Percentiles rank a stretch among this genome's conserved stretches.
phyloP scores from a whole-genome alignment of 345 rosid species.

The Hibiscus trionum region DNA sequence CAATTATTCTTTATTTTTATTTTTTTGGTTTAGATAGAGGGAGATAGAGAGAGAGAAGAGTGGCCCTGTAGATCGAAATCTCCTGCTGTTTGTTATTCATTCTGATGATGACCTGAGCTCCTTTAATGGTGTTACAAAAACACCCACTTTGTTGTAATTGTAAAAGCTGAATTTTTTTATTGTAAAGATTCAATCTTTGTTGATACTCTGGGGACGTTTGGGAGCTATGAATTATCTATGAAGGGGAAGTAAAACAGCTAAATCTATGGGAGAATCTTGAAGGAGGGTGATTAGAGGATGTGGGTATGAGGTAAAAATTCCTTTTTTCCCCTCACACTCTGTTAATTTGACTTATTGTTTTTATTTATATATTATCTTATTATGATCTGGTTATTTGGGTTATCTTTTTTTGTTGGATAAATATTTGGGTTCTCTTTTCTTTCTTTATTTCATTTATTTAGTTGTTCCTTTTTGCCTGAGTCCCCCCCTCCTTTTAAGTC shows the following conservation, averaged over 20 bases:
- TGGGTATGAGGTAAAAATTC: constrained; percentile 72
- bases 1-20: constrained; percentile 12
- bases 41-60: constrained; percentile 24
- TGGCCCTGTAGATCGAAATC: constrained; percentile 91
- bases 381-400: constrained; percentile 25
- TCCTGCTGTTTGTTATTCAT: constrained; percentile 21
- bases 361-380: background rate
- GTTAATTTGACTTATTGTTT: constrained; percentile 19
- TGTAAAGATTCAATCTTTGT: constrained; percentile 12
- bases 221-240: constrained; percentile 26
- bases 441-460: background rate
- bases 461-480: background rate
- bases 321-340: constrained; percentile 5
- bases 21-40: background rate
- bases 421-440: background rate
- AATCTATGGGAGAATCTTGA: constrained; percentile 40
- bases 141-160: constrained; percentile 29
- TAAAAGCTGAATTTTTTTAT: background rate
- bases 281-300: constrained; percentile 49
- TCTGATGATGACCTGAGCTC: constrained; percentile 57
- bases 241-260: constrained; percentile 13
- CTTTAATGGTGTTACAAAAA: constrained; percentile 38
- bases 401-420: background rate
- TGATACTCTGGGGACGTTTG: constrained; percentile 16
- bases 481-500: background rate